Base-by-base conservation (phyloP, 2,329 filamentous ascomycete species). In the Botrytis pseudocinerea region DNA sequence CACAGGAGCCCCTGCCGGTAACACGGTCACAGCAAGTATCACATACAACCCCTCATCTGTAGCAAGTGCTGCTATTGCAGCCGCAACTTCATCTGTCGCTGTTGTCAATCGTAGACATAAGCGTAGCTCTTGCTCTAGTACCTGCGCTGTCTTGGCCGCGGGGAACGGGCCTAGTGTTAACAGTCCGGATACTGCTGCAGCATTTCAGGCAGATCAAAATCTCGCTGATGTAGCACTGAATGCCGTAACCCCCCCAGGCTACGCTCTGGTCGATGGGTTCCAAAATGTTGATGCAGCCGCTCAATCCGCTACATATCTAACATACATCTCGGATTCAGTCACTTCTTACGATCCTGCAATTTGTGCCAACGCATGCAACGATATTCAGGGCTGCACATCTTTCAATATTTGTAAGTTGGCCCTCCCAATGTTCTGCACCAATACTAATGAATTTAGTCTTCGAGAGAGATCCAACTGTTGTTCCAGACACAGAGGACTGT, bases 281-380 rank as follows among this genome's bases (percentile, higher is more conserved):
- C 32, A 69, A 25, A 69, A 72, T 38, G 12, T 69, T 57, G 51
- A 72, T 14, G 54, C 63, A 25, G 38, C 63, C 2, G 70, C 63
- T 48, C 32, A 72, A 51, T 66, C 61, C 32, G 40, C 63, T 22
- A 72, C 70, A 68, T 72, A 72, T 12, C 38, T 72, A 25, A 72
- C 70, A n/a, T 72, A 69, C 25, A 69, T 72, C 63, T 72, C 70
- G 7, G 63, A 72, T 40, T 44, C 63, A 28, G 20, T 72, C 25
- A 72, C 63, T 46, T 69, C 63, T 69, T 72, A 72, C 35, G 63
- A 72, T 69, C 63, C 70, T 18, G 12, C 54, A n/a, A 72, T 72
- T 48, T 72, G 70, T 32, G 70, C 70, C 25, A 69, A 60, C 25
- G 63, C 42, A 69, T 72, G 70, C 51, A 72, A 72, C 40, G n/a